phyloP scores from a whole-genome alignment of 768 basidiomycete genomes.

The Boletales sp. region DNA sequence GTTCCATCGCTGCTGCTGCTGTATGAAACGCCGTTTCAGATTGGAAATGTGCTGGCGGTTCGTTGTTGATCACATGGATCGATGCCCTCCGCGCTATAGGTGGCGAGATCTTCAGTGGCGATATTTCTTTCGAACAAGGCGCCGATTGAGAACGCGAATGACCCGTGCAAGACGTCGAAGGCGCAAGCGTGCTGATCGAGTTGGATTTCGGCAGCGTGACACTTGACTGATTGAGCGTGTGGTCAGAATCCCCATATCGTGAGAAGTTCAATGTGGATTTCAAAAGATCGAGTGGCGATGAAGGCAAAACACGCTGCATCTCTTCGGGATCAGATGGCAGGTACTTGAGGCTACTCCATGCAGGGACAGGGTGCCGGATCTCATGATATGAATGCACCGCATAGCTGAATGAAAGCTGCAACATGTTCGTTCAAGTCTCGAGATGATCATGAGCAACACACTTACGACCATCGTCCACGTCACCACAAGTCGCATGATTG shows the following conservation, averaged over 20 bases:
- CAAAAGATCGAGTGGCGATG: constrained; percentile 9
- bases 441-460: constrained; percentile 7
- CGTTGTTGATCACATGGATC: constrained; percentile 5
- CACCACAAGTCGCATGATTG: constrained; percentile 49
- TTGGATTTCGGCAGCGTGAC: constrained; percentile 22
- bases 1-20: constrained; percentile 7
- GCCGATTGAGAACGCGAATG: constrained; percentile 17
- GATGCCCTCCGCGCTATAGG: constrained; percentile 15
- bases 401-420: constrained; percentile 23
- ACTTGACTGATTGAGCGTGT: constrained; percentile 17
- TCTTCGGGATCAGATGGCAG: constrained; percentile 22
- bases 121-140: constrained; percentile 8
- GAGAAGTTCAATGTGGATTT: constrained; percentile 11
- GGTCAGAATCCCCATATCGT: constrained; percentile 19
- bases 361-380: constrained; percentile 16
- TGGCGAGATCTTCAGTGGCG: constrained; percentile 14
- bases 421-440: constrained; percentile 5
- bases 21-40: constrained; percentile 11
- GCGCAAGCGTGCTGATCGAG: constrained; percentile 27
- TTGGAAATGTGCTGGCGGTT: background rate
- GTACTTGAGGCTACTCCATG: constrained; percentile 7
- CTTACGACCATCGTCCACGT: constrained; percentile 55
- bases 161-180: constrained; percentile 24
- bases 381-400: constrained; percentile 13
- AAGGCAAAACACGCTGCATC: constrained; percentile 12